Evolutionary conservation across 495 filamentous ascomycete genomes (phyloP).

Genomic region (Aspergillus sclerotioniger): DNA sequence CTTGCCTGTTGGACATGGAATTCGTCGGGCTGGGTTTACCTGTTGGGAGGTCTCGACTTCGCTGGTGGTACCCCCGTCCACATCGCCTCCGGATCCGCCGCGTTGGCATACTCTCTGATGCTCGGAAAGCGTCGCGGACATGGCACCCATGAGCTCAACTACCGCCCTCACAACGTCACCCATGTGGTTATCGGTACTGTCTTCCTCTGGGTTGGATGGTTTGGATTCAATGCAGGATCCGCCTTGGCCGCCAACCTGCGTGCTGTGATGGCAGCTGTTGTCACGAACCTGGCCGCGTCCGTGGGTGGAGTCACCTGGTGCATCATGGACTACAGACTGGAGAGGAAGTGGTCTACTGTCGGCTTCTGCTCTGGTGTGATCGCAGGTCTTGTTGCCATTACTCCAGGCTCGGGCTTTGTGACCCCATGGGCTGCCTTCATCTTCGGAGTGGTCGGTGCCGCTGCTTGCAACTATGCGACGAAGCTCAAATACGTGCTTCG

Average conservation of each 20-base stretch:
- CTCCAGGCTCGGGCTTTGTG: conserved; percentile 88
- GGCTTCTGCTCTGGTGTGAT: conserved; percentile 96
- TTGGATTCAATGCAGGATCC: conserved; percentile 95
- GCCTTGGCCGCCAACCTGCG: conserved; percentile 88
- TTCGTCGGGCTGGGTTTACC: conserved; percentile 74
- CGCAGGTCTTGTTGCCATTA: conserved; percentile 89
- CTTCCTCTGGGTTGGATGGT: conserved; percentile 99
- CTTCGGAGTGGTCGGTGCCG: conserved; percentile 80
- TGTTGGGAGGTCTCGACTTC: conserved; percentile 88
- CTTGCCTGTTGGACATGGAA: conserved; percentile 99
- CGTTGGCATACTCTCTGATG: conserved; percentile 83
- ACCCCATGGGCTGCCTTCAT: conserved; percentile 89
- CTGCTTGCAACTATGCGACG: conserved; percentile 90
- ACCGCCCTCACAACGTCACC: conserved; percentile 96
- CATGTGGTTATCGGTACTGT: conserved; percentile 96
- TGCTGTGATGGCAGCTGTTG: conserved; percentile 59
- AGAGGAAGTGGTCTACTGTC: conserved; percentile 95
- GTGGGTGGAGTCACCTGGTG: conserved; percentile 94
- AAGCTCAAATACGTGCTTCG: conserved; percentile 89
- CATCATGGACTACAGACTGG: conserved; percentile 88
- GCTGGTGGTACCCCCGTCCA: conserved; percentile 96
- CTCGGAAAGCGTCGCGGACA: conserved; percentile 82
- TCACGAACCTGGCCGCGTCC: conserved; percentile 54
- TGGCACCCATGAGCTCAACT: conserved; percentile 86
- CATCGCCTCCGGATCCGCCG: conserved; percentile 86